Evolutionary conservation across 805 yeast species (phyloP), one percentile per base, ranked within the genome.

Genomic region (Metschnikowia shivogae): DNA sequence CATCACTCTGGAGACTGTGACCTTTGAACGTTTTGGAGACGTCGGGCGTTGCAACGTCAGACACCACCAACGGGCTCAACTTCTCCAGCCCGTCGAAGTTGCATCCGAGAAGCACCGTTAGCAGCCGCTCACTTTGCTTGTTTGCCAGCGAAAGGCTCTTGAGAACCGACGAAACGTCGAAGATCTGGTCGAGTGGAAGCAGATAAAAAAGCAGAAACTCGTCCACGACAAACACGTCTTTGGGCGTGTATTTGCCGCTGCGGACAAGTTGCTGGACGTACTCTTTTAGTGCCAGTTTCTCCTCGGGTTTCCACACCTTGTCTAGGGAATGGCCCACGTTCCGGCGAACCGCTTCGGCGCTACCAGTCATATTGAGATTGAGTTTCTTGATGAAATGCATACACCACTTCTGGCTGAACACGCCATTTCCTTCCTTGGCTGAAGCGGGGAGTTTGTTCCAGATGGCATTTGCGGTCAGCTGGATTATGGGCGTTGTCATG

Each of bases 331-430:
- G 53, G 3, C 63, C 60, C 14, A 63, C 56, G 44, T 67, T 67
- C 22, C 43, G 46, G 3, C 62, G n/a, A 8, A 73, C 57, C 45
- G 77, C 81, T 13, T 63, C 63, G 28, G 68, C 73, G 19, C 74
- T 57, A 9, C 78, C 78, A 6, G 67, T 60, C n/a, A 79, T 59
- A 52, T 77, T 74, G 27, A 80, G 71, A 50, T 78, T 77, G 56
- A 80, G 70, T 54, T 74, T 46, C 68, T 67, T 57, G 62, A 65
- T 55, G 60, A 77, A 70, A 59, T 74, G 60, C 60, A 64, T 66
- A 52, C 82, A 74, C 87, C 87, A 82, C 50, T 81, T 80, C 48
- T 78, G 79, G 35, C 76, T 74, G 54, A 82, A 82, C n/a, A 80
- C 72, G 5, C 86, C 86, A 49, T 74, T 78, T 0, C 86, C 86